These are phyloP conservation scores for Mycena maculata DNA, from an alignment of 768 basidiomycete genomes.

Conservation along the genomic window DNA sequence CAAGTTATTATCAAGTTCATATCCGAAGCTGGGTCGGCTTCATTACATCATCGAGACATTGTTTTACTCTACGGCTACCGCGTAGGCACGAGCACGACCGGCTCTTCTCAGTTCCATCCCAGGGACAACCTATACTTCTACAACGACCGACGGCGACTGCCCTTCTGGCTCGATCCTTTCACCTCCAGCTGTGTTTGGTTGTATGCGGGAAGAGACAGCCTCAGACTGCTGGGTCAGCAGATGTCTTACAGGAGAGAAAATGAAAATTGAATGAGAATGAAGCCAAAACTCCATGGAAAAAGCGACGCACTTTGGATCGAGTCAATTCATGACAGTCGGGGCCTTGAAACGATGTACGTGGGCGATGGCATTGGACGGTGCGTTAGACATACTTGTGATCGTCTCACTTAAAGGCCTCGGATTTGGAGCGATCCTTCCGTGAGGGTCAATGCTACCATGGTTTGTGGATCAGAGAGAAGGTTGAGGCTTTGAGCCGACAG, in stretches of 20 bases:
- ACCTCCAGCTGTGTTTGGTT: neutral
- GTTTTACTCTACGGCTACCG: too few species aligned
- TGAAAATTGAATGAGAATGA: conserved; percentile 5
- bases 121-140: too few species aligned
- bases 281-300: conserved; percentile 5
- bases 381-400: neutral
- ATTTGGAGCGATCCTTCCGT: too few species aligned
- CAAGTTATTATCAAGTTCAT: too few species aligned
- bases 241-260: neutral
- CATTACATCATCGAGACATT: too few species aligned
- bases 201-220: neutral
- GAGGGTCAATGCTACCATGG: too few species aligned
- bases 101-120: too few species aligned
- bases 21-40: too few species aligned
- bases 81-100: too few species aligned
- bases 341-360: neutral
- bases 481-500: neutral
- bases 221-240: conserved; percentile 5
- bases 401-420: neutral
- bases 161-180: neutral
- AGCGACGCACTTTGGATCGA: conserved; percentile 4
- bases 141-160: conserved; percentile 3
- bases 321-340: conserved; percentile 2
- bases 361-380: too few species aligned
- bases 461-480: too few species aligned